Base-by-base conservation (phyloP, 352 stramenopile species). In the Phytophthora constricta region DNA sequence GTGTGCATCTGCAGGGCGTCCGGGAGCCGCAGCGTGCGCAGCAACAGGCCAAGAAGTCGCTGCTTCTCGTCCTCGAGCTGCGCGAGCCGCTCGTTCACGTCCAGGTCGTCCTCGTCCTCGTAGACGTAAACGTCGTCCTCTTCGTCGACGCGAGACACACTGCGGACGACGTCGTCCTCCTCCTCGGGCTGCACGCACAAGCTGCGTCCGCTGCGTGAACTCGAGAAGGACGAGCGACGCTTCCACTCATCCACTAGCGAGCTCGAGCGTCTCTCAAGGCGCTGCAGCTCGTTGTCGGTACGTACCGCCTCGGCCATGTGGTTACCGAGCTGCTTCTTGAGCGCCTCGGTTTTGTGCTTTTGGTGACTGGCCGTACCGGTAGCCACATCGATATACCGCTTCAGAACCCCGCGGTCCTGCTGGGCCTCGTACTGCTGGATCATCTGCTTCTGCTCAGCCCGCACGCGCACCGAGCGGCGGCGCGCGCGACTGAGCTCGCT, bases 1-100 rank as follows among this genome's bases (percentile, higher is more conserved):
- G 87, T 79, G 50, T 90, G 74, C 33, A 93, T 79, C 66, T 88
- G 80, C 45, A 84, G 56, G 4, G 71, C 77, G n/a, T 93, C 84
- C 0, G 87, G 79, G 28, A 86, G 55, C 5, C 65, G 70, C 17
- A 87, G 53, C 19, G 76, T 76, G 3, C 68, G 62, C 5, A 92
- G 58, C 48, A 92, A 66, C 4, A 72, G 58, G 14, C 72, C 58
- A 4, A 92, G 62, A 2, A 91, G 50, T n/a, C 65, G 65, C 64
- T 92, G 74, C 58, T 90, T 90, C 65, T 89, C 80, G 22, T 60
- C 76, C 67, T 90, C 75, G 28, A 92, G 78, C 58, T 73, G 55
- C 10, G 78, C 67, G 10, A 87, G 74, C n/a, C 65, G 71, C 34
- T 72, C 58, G n/a, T 58, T 25, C 20, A 88, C 59, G 26, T 77